Conservation (phyloP, 179 eudicot species). For the Spergularia azorica region DNA sequence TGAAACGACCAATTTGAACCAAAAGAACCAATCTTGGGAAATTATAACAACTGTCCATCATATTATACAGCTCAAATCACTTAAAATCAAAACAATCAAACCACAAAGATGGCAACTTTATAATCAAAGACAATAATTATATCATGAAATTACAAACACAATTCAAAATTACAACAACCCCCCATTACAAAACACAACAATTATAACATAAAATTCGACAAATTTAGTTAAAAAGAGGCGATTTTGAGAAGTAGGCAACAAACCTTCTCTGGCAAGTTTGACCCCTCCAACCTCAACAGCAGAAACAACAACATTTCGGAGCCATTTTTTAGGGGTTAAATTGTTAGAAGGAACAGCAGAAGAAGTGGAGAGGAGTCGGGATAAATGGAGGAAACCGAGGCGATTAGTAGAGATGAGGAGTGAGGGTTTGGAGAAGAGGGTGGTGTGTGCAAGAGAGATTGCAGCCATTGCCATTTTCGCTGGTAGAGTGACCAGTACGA, state of each 20-base stretch:
- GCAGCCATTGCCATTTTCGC: slow-evolving; percentile 22
- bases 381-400: slow-evolving; percentile 26
- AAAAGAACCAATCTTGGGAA: not conserved
- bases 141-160: too few relatives aligned
- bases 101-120: not conserved
- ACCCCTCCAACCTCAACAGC: slow-evolving; percentile 63
- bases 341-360: slow-evolving; percentile 26
- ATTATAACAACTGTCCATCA: not conserved
- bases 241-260: slow-evolving; percentile 7
- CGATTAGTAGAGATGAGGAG: slow-evolving; percentile 25
- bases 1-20: not conserved
- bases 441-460: slow-evolving; percentile 31
- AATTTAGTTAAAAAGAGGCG: not conserved
- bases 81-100: too few relatives aligned
- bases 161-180: not conserved
- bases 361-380: slow-evolving; percentile 35
- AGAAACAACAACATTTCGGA: slow-evolving; percentile 38
- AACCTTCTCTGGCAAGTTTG: slow-evolving; percentile 60
- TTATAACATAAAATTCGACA: not conserved
- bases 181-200: not conserved
- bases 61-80: not conserved
- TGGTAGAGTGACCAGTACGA: not conserved
- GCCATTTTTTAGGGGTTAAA: slow-evolving; percentile 34
- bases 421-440: slow-evolving; percentile 42
- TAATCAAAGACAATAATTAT: too few relatives aligned